phyloP scores from a whole-genome alignment of 139 green algal genomes.

The Zygnema circumcarinatum region DNA sequence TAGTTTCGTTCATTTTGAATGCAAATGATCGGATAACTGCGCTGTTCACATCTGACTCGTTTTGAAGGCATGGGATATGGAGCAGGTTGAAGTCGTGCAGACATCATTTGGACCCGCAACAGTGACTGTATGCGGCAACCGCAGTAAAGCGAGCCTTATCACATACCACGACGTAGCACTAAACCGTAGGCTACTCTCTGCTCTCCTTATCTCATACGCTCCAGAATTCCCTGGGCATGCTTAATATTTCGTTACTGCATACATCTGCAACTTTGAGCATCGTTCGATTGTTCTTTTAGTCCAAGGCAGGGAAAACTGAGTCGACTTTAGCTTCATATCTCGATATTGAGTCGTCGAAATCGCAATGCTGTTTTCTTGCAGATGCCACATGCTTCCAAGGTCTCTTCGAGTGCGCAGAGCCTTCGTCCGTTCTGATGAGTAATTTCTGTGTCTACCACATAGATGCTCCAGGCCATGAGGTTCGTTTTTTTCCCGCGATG shows the following conservation, averaged over 20 bases:
- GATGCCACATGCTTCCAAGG: conserved; percentile 34
- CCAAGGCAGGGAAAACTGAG: too few relatives aligned
- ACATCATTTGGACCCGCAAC: conserved; percentile 22
- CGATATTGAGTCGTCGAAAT: too few relatives aligned
- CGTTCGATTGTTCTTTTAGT: too few relatives aligned
- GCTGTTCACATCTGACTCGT: too few relatives aligned
- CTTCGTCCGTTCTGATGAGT: background rate
- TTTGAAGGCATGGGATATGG: background rate
- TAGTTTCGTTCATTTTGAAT: too few relatives aligned
- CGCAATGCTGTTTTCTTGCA: too few relatives aligned
- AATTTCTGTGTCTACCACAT: conserved; percentile 51
- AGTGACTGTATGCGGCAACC: conserved; percentile 40
- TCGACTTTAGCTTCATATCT: too few relatives aligned
- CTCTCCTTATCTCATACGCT: background rate
- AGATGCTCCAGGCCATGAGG: conserved; percentile 39
- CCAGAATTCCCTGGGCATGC: too few relatives aligned
- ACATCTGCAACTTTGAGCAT: too few relatives aligned
- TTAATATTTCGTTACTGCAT: too few relatives aligned
- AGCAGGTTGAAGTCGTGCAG: conserved; percentile 27
- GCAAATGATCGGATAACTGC: too few relatives aligned
- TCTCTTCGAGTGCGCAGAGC: conserved; percentile 25
- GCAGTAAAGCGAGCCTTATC: background rate
- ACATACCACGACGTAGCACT: conserved; percentile 44
- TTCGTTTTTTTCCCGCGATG: background rate
- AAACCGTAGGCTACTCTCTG: conserved; percentile 33